phyloP scores from a whole-genome alignment of 1,139 yeast genomes.

The Hansenula lynferdii region DNA sequence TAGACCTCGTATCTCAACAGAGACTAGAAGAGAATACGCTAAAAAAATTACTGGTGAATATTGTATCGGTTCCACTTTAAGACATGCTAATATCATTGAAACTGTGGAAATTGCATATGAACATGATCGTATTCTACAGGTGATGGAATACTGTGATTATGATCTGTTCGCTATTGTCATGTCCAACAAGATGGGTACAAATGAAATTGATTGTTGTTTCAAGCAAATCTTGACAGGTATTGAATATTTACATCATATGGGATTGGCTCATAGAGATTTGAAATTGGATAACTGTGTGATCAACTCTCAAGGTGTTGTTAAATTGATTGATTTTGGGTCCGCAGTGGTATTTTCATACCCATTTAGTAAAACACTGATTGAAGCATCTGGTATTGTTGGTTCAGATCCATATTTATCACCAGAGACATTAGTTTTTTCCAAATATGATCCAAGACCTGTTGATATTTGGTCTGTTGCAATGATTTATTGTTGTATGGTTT shows the following conservation, averaged over 20 bases:
- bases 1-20: conserved; percentile 71
- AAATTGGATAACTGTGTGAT: conserved; percentile 93
- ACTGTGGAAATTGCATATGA: conserved; percentile 91
- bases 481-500: conserved; percentile 90
- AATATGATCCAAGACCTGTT: conserved; percentile 89
- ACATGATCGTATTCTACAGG: conserved; percentile 80
- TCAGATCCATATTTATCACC: conserved; percentile 95
- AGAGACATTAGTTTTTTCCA: conserved; percentile 76
- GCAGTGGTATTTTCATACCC: conserved; percentile 94
- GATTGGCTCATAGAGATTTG: conserved; percentile 88
- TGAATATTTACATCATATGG: conserved; percentile 78
- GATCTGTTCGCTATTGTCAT: conserved; percentile 93
- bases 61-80: conserved; percentile 87
- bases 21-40: conserved; percentile 80
- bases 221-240: conserved; percentile 83
- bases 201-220: conserved; percentile 86
- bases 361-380: conserved; percentile 72
- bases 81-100: conserved; percentile 86
- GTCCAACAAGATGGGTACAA: conserved; percentile 87
- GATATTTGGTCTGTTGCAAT: conserved; percentile 96
- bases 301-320: conserved; percentile 78
- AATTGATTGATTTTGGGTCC: conserved; percentile 89
- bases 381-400: conserved; percentile 89
- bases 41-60: conserved; percentile 94
- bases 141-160: conserved; percentile 93